Evolutionary conservation across 1,284 basidiomycete species (phyloP), one percentile per base, ranked within the genome.

Genomic region (Ustilago tritici): DNA sequence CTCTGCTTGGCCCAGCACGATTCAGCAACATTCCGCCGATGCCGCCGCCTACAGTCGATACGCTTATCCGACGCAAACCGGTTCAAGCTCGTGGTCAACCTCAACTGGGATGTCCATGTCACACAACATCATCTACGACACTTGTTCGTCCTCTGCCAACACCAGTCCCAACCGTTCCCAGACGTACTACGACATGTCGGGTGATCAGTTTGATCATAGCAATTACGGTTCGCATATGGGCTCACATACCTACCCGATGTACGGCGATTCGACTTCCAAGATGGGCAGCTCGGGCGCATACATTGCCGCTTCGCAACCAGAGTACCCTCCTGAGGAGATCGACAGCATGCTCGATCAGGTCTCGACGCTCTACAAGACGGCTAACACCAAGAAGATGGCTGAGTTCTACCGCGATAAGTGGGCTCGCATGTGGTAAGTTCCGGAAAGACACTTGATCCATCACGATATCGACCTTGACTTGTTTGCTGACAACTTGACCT

Each of bases 381-480:
- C 76, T 38, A 78, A 71, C 63, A 78, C 76, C 41, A 78, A 78
- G 41, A 78, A 78, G 61, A 78, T 75, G 66, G 76, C 76, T 31
- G 76, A 78, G 38, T 78, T 78, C 36, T 75, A 78, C 40, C 76
- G 76, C 53, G 76, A 78, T 56, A 78, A 78, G 41, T 78, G 76
- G 76, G 76, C 76, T 4, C 67, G 76, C 47, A 71, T 78, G 67
- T 78, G 76, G 76, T 67, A 50, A 65, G 70, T 67, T 19, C 43
- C n/a, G 7, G 11, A 46, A 6, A 46, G n/a, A 7, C 43, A 19
- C 43, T 10, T 19, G 43, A 17, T 46, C n/a, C 43, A 56, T 11
- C 36, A 28, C 28, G 4, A 35, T n/a, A 11, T 49, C 19, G 7
- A 31, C 14, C 31, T 34, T 59, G 19, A 59, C 34, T 1, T 28